These are phyloP conservation scores for Boletus reticulatus DNA, from an alignment of 768 basidiomycete species.

Conservation along the genomic window DNA sequence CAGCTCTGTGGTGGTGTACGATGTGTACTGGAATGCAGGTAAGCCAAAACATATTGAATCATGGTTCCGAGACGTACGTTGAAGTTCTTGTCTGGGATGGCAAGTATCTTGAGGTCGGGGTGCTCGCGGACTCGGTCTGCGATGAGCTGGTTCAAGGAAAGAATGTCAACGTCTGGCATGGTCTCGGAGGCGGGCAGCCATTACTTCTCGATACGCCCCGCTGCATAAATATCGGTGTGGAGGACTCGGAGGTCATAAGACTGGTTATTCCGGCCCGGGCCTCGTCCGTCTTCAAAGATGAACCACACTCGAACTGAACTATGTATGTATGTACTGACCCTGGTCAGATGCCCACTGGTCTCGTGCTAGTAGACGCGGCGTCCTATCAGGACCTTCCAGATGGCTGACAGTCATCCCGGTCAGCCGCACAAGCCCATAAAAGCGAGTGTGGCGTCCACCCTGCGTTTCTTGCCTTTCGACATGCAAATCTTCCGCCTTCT, in stretches of 20 bases:
- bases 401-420: slow-evolving; percentile 15
- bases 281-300: no score
- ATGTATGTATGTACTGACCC: not conserved
- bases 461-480: not conserved
- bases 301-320: no score
- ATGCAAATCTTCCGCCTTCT: slow-evolving; percentile 51
- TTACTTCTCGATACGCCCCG: no score
- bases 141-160: slow-evolving; percentile 29
- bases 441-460: not conserved
- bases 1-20: slow-evolving; percentile 23
- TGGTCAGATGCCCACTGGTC: not conserved
- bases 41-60: not conserved
- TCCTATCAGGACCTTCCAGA: not conserved
- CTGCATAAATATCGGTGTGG: no score
- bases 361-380: not conserved
- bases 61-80: slow-evolving; percentile 3
- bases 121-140: slow-evolving; percentile 14
- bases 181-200: not conserved
- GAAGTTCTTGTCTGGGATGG: slow-evolving; percentile 25
- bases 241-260: not conserved
- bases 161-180: slow-evolving; percentile 18
- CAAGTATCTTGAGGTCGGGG: slow-evolving; percentile 22
- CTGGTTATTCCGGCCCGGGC: not conserved
- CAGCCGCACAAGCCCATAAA: slow-evolving; percentile 23
- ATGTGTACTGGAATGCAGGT: slow-evolving; percentile 17